A percentile compares a stretch with the other conserved stretches of the same genome.
Conservation (phyloP, 768 basidiomycete genomes). For the Naganishia antarctica region DNA sequence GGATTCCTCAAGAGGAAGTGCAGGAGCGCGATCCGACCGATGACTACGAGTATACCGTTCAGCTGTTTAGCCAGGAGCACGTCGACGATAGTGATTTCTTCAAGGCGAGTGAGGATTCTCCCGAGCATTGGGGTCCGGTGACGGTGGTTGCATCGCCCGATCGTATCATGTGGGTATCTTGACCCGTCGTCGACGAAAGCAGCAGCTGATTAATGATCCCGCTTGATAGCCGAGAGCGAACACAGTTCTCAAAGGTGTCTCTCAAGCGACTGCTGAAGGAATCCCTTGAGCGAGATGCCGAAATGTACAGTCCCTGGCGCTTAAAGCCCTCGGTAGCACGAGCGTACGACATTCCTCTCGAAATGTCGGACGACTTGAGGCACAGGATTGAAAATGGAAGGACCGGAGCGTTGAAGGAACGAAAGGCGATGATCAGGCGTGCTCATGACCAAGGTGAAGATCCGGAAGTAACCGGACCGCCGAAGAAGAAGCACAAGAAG, state of each 20-base stretch:
- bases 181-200: too few relatives aligned
- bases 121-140: conserved; percentile 20
- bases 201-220: background rate
- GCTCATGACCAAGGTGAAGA: conserved; percentile 12
- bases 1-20: conserved; percentile 10
- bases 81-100: conserved; percentile 6
- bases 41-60: conserved; percentile 19
- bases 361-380: conserved; percentile 80
- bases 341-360: conserved; percentile 74
- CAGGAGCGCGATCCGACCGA: conserved; percentile 5
- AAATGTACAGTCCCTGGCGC: conserved; percentile 91
- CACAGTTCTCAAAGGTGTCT: conserved; percentile 94
- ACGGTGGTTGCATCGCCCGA: background rate
- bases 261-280: conserved; percentile 93
- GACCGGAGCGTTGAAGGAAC: conserved; percentile 82
- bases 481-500: conserved; percentile 21
- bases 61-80: conserved; percentile 8
- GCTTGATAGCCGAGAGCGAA: conserved; percentile 75
- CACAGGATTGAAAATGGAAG: conserved; percentile 73
- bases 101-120: conserved; percentile 32
- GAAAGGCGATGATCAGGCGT: conserved; percentile 31
- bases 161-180: conserved; percentile 15
- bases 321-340: conserved; percentile 80
- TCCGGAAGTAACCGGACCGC: conserved; percentile 25
- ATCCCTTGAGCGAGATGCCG: conserved; percentile 85